Conservation (phyloP, 2,329 filamentous ascomycete genomes). For the Aspergillus aculeatus region DNA sequence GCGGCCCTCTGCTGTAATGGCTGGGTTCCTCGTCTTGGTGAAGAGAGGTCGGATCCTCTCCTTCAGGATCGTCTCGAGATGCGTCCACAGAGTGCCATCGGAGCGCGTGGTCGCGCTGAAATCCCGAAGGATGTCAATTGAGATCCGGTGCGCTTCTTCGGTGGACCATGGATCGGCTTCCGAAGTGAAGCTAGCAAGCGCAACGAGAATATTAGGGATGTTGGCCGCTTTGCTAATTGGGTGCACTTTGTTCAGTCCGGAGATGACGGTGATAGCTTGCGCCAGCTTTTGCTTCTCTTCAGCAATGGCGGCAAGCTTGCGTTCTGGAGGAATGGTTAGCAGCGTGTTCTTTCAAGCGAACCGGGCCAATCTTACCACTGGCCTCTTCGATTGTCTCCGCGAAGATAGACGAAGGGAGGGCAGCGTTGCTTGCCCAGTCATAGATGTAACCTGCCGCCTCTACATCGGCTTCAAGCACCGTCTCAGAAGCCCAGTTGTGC, state of each 20-base stretch:
- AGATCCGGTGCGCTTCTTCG: slow-evolving; percentile 17
- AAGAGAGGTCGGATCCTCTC: slow-evolving; percentile 43
- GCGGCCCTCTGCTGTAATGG: slow-evolving; percentile 44
- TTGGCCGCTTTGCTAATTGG: slow-evolving; percentile 22
- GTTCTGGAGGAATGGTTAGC: slow-evolving; percentile 15
- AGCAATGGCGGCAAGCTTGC: slow-evolving; percentile 23
- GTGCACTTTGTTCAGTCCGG: slow-evolving; percentile 18
- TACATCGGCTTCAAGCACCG: slow-evolving; percentile 23
- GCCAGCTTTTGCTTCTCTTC: slow-evolving; percentile 26
- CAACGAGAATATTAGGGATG: slow-evolving; percentile 28
- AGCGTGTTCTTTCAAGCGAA: neutral
- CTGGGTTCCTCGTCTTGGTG: slow-evolving; percentile 40
- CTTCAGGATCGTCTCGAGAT: slow-evolving; percentile 20
- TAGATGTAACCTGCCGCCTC: slow-evolving; percentile 29
- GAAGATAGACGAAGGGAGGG: slow-evolving; percentile 36
- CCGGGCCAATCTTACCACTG: slow-evolving; percentile 9
- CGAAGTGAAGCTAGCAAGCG: slow-evolving; percentile 35
- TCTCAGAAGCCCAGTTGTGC: slow-evolving; percentile 15
- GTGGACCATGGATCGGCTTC: slow-evolving; percentile 39
- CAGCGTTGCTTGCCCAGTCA: slow-evolving; percentile 31
- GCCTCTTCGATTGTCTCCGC: slow-evolving; percentile 27
- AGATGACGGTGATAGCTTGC: slow-evolving; percentile 33
- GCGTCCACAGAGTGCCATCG: slow-evolving; percentile 17
- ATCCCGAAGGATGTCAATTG: slow-evolving; percentile 19
- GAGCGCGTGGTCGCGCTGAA: neutral